Evolutionary conservation across 805 yeast species (phyloP), one percentile per base, ranked within the genome.

Genomic region (Yarrowia yakushimensis): DNA sequence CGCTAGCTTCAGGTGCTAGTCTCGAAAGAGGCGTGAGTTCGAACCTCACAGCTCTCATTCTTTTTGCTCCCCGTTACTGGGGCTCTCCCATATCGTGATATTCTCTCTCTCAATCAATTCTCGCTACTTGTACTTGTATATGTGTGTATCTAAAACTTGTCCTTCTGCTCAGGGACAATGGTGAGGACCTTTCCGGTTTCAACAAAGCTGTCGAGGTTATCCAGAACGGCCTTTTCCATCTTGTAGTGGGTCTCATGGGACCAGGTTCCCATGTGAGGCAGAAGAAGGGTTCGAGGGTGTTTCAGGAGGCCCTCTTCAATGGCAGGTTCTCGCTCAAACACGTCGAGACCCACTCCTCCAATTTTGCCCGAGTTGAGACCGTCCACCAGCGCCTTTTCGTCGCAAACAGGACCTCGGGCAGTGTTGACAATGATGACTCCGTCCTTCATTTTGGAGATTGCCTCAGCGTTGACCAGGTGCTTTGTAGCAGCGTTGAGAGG

Each of bases 161-260:
- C 64, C 28, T 54, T 33, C 41, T 63, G 68, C 57, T 94, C 99
- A 1, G 97, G 96, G n/a, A 93, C 96, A 43, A 89, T 74, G 0
- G 88, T 77, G 64, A 81, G 72, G 8, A 93, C 89, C 71, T 83
- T 85, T 8, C 96, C 96, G 0, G 85, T 80, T 13, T 76, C 73
- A 36, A 90, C 69, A 50, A 76, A 85, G n/a, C 78, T 73, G 43
- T 77, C 75, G 9, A 89, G 83, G 73, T 93, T 94, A 31, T 80
- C 79, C 27, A 88, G 84, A 31, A 86, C 90, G 72, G 83, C 83
- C 67, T 82, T 84, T 75, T 92, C 97, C 97, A 94, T 89, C 68
- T 81, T 81, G 67, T 78, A 76, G 69, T 87, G 82, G 3, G 78
- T 69, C 42, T 79, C 76, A 6, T 60, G 65, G 11, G 78, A 69